These are phyloP conservation scores for Leccinum arenicola DNA, from an alignment of 768 basidiomycete genomes.

Conservation along the genomic window DNA sequence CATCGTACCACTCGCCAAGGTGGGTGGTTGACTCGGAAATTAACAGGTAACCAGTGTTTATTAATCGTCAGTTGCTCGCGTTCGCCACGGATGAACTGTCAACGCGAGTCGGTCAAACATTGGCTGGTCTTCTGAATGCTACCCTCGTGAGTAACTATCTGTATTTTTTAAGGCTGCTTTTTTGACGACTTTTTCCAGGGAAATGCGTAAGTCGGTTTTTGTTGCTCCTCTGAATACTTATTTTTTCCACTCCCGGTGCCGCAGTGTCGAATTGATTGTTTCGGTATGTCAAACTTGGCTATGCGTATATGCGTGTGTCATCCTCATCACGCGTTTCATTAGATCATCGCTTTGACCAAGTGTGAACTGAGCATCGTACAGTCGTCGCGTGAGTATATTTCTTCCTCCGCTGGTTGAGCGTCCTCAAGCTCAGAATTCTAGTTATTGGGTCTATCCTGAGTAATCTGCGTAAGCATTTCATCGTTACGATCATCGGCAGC, in stretches of 20 bases:
- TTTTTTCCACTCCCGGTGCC: background rate
- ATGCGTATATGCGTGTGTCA: background rate
- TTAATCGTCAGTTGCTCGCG: conserved; percentile 53
- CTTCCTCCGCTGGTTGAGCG: background rate
- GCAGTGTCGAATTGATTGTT: conserved; percentile 60
- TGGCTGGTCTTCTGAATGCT: conserved; percentile 83
- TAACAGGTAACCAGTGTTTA: conserved; percentile 1
- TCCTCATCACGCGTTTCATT: background rate
- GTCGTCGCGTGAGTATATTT: conserved; percentile 56
- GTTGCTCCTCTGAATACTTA: background rate
- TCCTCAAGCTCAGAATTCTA: conserved; percentile 25
- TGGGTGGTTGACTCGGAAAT: conserved; percentile 18
- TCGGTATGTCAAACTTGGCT: conserved; percentile 44
- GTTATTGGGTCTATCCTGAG: conserved; percentile 83
- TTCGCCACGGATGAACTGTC: conserved; percentile 88
- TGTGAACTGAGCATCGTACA: conserved; percentile 83
- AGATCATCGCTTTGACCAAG: conserved; percentile 80
- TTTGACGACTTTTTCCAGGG: conserved; percentile 18
- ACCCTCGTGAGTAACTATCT: conserved; percentile 54
- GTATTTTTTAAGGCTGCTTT: background rate
- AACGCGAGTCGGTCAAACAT: conserved; percentile 75
- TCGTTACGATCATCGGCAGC: background rate
- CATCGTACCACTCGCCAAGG: conserved; percentile 84
- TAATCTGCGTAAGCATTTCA: conserved; percentile 52
- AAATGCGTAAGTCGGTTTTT: conserved; percentile 26